Conservation (phyloP, 306 rosid genomes). For the Vigna radiata region DNA sequence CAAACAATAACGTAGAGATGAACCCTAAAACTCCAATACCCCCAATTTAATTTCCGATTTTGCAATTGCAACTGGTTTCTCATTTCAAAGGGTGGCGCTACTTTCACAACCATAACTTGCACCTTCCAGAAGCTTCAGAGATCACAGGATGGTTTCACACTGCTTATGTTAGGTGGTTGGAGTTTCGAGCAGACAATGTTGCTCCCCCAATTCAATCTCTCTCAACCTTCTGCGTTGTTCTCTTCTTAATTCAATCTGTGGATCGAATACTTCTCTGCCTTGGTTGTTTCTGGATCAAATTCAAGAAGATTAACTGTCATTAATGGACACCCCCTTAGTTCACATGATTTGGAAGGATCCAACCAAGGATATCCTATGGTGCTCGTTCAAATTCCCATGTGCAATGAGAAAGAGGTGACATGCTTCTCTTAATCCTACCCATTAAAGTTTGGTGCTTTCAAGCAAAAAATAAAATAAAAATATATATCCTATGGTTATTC, state of each 20-base stretch:
- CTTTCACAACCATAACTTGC: conserved; percentile 56
- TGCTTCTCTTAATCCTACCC: no score
- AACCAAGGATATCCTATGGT: conserved; percentile 44
- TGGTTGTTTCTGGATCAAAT: conserved; percentile 84
- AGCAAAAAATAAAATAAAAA: no score
- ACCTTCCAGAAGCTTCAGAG: conserved; percentile 60
- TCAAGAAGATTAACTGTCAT: conserved; percentile 62
- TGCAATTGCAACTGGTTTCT: conserved; percentile 44
- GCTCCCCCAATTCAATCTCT: conserved; percentile 69
- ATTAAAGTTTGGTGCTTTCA: no score
- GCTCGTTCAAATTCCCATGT: no score
- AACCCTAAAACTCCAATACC: no score
- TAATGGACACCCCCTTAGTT: conserved; percentile 42
- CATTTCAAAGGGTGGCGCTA: conserved; percentile 78
- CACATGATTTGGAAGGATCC: conserved; percentile 56
- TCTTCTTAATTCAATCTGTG: conserved; percentile 72
- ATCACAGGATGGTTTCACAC: conserved; percentile 61
- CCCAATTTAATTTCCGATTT: no score
- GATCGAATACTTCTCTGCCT: conserved; percentile 71
- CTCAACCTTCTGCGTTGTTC: conserved; percentile 60
- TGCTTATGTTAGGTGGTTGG: conserved; percentile 66
- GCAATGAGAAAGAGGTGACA: no score
- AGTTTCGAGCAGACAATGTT: conserved; percentile 61
- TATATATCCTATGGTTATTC: no score
- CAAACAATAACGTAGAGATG: no score